A percentile compares a stretch with the other conserved stretches of the same genome.
These are phyloP conservation scores for Leccinum variabile DNA, from an alignment of 1,284 basidiomycete genomes.

Conservation along the genomic window DNA sequence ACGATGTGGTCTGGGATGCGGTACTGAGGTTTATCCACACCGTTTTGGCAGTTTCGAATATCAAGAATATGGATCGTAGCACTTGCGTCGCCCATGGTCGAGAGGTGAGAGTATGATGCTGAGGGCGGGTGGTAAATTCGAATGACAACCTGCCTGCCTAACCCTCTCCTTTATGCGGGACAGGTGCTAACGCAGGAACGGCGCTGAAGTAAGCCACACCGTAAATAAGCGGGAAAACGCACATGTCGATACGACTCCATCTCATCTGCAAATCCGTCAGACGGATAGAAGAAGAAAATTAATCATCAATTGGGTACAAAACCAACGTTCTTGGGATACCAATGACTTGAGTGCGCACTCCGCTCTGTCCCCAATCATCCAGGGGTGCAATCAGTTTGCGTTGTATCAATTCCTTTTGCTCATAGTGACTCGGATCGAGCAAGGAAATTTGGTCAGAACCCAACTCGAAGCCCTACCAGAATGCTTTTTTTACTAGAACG, in stretches of 20 bases:
- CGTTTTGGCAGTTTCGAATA: constrained; percentile 22
- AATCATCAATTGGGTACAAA: constrained; percentile 8
- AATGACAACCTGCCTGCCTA: background rate
- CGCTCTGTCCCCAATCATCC: background rate
- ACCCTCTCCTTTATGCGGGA: constrained; percentile 1
- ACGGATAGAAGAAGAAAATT: background rate
- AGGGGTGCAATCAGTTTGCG: background rate
- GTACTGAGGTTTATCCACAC: constrained; percentile 8
- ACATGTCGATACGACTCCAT: background rate
- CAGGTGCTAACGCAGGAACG: background rate
- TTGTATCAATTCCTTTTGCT: background rate
- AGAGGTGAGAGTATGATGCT: background rate
- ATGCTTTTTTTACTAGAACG: background rate
- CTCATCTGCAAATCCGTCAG: background rate
- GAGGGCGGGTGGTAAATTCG: background rate
- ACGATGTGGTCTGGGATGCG: constrained; percentile 50
- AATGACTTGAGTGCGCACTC: background rate
- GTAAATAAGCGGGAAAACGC: background rate
- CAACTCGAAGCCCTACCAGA: background rate
- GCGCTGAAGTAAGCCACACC: constrained; percentile 30
- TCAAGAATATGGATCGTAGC: constrained; percentile 26
- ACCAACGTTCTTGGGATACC: background rate
- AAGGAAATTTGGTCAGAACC: background rate
- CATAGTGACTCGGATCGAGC: background rate
- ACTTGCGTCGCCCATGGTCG: constrained; percentile 26